phyloP scores from a whole-genome alignment of 2,329 filamentous ascomycete genomes.

The Hypoxylon sp. region DNA sequence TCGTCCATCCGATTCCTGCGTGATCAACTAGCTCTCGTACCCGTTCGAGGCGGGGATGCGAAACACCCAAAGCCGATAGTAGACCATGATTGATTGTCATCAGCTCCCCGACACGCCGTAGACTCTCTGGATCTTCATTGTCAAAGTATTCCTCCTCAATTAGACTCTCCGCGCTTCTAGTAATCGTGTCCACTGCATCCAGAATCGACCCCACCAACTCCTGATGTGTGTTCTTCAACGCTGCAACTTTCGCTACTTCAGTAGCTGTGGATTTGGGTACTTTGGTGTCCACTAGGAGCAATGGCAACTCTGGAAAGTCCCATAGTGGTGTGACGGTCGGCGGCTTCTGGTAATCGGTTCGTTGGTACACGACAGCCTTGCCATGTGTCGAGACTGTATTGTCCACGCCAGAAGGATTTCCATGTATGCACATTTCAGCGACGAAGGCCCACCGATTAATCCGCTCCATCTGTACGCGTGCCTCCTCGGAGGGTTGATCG shows the following conservation, averaged over 20 bases:
- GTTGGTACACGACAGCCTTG: slow-evolving; percentile 92
- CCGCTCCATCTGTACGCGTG: slow-evolving; percentile 89
- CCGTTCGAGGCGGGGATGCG: slow-evolving; percentile 91
- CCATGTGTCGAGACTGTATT: slow-evolving; percentile 96
- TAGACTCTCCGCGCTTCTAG: slow-evolving; percentile 67
- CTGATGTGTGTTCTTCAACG: slow-evolving; percentile 79
- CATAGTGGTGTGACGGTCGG: slow-evolving; percentile 83
- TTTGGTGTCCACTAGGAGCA: slow-evolving; percentile 90
- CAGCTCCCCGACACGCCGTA: slow-evolving; percentile 86
- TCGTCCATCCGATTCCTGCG: slow-evolving; percentile 94
- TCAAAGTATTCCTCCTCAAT: slow-evolving; percentile 77
- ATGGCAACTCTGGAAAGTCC: slow-evolving; percentile 91
- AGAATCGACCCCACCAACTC: slow-evolving; percentile 85
- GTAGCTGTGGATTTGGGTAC: slow-evolving; percentile 87
- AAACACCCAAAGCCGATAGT: slow-evolving; percentile 91
- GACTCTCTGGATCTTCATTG: slow-evolving; percentile 70
- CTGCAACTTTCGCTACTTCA: slow-evolving; percentile 89
- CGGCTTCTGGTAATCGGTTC: slow-evolving; percentile 82
- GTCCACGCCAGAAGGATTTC: slow-evolving; percentile 95
- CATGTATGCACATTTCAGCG: slow-evolving; percentile 96
- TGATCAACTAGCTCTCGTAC: slow-evolving; percentile 93
- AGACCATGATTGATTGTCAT: slow-evolving; percentile 96
- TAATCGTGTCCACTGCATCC: slow-evolving; percentile 85
- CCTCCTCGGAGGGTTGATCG: slow-evolving; percentile 89
- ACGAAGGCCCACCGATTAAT: slow-evolving; percentile 99